phyloP scores from a whole-genome alignment of 2,329 filamentous ascomycete species.

The Colletotrichum liaoningense region DNA sequence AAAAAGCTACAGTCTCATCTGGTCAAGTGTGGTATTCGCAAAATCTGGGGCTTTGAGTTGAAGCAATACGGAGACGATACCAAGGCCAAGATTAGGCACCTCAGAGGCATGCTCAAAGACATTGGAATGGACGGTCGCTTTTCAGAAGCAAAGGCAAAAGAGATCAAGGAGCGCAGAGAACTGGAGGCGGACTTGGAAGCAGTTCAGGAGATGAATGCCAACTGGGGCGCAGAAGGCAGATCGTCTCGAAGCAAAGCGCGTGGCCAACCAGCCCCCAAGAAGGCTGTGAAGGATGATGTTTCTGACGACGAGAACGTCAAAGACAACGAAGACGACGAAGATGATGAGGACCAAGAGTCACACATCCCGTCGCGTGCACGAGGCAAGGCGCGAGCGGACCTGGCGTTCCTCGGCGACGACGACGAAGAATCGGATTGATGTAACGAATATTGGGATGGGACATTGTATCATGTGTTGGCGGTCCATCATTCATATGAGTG shows the following conservation, averaged over 20 bases:
- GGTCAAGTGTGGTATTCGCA: conserved; percentile 89
- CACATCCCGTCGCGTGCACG: conserved; percentile 56
- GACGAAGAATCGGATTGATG: conserved; percentile 68
- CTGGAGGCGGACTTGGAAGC: conserved; percentile 85
- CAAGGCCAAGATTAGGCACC: conserved; percentile 84
- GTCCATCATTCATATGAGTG: conserved; percentile 21
- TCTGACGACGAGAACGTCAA: conserved; percentile 44
- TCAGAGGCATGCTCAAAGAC: conserved; percentile 82
- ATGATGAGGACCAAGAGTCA: conserved; percentile 44
- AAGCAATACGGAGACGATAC: conserved; percentile 77
- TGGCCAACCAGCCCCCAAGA: conserved; percentile 43
- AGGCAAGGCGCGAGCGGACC: conserved; percentile 61
- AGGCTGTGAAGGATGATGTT: conserved; percentile 44
- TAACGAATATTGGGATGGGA: neutral
- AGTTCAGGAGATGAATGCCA: conserved; percentile 82
- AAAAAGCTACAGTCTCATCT: conserved; percentile 90
- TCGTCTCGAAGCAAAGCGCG: conserved; percentile 50
- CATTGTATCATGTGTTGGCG: neutral
- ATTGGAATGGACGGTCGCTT: conserved; percentile 91
- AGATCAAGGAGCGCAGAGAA: conserved; percentile 90
- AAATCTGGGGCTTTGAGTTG: conserved; percentile 90
- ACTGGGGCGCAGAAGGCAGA: conserved; percentile 74
- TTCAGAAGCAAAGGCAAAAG: conserved; percentile 83
- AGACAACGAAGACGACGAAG: conserved; percentile 40
- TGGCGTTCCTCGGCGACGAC: conserved; percentile 77